Base-by-base conservation (phyloP, 805 yeast species). In the Wickerhamiella bombiphila region DNA sequence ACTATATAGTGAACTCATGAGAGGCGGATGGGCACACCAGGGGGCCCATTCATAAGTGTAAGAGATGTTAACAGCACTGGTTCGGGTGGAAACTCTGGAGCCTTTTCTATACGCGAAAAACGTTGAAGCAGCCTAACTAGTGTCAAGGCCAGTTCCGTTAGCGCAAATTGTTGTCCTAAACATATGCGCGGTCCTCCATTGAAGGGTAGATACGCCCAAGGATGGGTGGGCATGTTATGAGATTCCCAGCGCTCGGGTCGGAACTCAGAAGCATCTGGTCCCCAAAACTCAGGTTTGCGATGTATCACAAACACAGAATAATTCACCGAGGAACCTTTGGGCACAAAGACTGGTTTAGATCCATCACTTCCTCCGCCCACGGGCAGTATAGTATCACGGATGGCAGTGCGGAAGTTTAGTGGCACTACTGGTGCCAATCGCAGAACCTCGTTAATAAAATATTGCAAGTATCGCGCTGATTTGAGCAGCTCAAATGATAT, bases 151-250 rank as follows among this genome's bases (percentile, higher is more conserved):
- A 68, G 62, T 47, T 66, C 70, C 15, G 69, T 65, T 26, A 65
- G 58, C 6, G 70, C 72, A 55, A 66, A 66, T 48, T 66, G 71
- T 50, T 66, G 72, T 18, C 70, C 72, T 37, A 66, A 51, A 45
- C 70, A 66, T 36, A 66, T 63, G 40, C 72, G 53, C 17, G 70
- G 70, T 8, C 72, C 72, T 22, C 70, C 71, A 43, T 65, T 64
- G 49, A 65, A 65, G 20, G 70, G 69, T 21, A 64, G 49, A 42
- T 59, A 65, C 13, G 62, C 61, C 69, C 69, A 65, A 8, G 66
- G 59, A 32, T 57, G 54, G 52, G 39, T 54, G 30, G 56, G 50
- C 44, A 41, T 56, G 54, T 30, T 35, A 11, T 32, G 36, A 8
- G 40, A 34, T 3, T 44, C 49, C 74, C 74, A 69, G 34, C 74